Evolutionary conservation across 495 filamentous ascomycete species (phyloP), one percentile per base, ranked within the genome.

Genomic region (Xylaria telfairii): DNA sequence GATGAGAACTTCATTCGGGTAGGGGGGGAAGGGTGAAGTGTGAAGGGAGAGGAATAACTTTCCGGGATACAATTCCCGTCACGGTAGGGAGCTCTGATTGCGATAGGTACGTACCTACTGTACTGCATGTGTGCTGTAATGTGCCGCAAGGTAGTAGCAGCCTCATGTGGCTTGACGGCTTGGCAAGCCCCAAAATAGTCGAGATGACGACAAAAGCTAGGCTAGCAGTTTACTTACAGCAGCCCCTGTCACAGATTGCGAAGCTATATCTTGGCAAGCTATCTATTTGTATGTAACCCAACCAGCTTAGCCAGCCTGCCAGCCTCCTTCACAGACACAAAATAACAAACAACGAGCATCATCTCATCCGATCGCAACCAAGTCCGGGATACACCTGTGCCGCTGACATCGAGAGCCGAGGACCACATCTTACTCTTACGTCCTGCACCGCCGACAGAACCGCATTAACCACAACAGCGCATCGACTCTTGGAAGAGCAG

Each of bases 181-280:
- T 39, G 28, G 42, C 17, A 21, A n/a, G 24, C 8, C 28, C 26
- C 1, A 21, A 32, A n/a, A 46, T 1, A 34, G 30, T n/a, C 37
- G 37, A 32, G 65, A 67, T 67, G 65, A 67, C 65, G 65, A 67
- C 65, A 57, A n/a, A n/a, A n/a, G n/a, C n/a, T n/a, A n/a, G n/a
- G n/a, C n/a, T n/a, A n/a, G n/a, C n/a, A n/a, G n/a, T n/a, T n/a
- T n/a, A n/a, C n/a, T 21, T 26, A 39, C 19, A 3, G 19, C 10
- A 51, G 44, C 62, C 62, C 62, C 62, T 65, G 62, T 65, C 62
- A 49, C 44, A 65, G 26, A 24, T 54, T 51, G 32, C 30, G 47
- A 53, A 66, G 63, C 63, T 47, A 54, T 54, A 32, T 8, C 51
- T 32, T 54, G 51, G 28, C 28, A 30, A 57, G 56, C 56, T 59